These are phyloP conservation scores for Oldenlandia corymbosa DNA, from an alignment of 257 asterid genomes.

Conservation along the genomic window DNA sequence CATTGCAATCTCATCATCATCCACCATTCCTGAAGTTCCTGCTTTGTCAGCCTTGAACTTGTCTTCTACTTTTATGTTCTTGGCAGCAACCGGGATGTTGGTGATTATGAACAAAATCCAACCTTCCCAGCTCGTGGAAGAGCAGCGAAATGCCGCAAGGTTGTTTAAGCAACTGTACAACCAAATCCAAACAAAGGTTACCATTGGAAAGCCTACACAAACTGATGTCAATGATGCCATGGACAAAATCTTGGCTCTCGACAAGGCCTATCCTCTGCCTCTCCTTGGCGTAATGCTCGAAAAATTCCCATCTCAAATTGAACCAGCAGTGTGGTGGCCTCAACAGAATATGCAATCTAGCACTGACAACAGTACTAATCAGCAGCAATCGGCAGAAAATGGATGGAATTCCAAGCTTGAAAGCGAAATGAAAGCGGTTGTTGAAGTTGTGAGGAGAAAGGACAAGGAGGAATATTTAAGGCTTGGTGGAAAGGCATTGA, in stretches of 20 bases:
- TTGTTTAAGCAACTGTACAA: slow-evolving; percentile 47
- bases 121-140: slow-evolving; percentile 77
- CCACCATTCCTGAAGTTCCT: slow-evolving; percentile 23
- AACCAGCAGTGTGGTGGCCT: slow-evolving; percentile 62
- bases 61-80: slow-evolving; percentile 28
- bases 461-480: slow-evolving; percentile 51
- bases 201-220: slow-evolving; percentile 28
- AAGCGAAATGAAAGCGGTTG: slow-evolving; percentile 43
- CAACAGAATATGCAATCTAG: slow-evolving; percentile 13
- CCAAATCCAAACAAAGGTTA: slow-evolving; percentile 38
- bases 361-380: neutral
- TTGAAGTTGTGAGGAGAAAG: slow-evolving; percentile 24
- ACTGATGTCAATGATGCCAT: slow-evolving; percentile 42
- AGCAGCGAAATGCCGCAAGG: slow-evolving; percentile 62
- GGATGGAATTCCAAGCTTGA: slow-evolving; percentile 52
- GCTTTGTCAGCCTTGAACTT: slow-evolving; percentile 13
- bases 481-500: slow-evolving; percentile 46
- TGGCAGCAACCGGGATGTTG: slow-evolving; percentile 34
- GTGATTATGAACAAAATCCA: slow-evolving; percentile 40
- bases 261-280: slow-evolving; percentile 53
- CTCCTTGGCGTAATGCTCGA: slow-evolving; percentile 35
- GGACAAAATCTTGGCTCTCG: slow-evolving; percentile 61
- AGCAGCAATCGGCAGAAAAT: slow-evolving; percentile 13
- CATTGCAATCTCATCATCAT: slow-evolving; percentile 9
- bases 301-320: slow-evolving; percentile 28